Conservation (phyloP, 2,329 filamentous ascomycete genomes). For the Ilyonectria destructans region DNA sequence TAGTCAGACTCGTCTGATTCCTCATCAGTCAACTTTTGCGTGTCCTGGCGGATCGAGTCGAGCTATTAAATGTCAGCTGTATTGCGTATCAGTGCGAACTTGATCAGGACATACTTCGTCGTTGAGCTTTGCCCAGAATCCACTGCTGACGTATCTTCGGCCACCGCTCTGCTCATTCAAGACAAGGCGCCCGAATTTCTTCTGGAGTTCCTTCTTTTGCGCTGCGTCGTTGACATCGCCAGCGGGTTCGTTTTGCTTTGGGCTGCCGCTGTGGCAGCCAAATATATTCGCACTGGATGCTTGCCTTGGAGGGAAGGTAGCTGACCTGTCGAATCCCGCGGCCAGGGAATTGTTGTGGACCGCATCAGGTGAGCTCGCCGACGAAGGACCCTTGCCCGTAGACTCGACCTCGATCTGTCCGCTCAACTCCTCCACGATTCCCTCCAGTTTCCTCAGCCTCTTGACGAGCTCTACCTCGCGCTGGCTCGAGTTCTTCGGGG, state of each 20-base stretch:
- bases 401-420: slow-evolving; percentile 74
- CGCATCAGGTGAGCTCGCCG: slow-evolving; percentile 52
- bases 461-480: slow-evolving; percentile 81
- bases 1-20: slow-evolving; percentile 70
- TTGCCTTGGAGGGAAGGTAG: slow-evolving; percentile 37
- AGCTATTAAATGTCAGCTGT: slow-evolving; percentile 49
- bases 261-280: slow-evolving; percentile 33
- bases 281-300: slow-evolving; percentile 31
- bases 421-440: slow-evolving; percentile 81
- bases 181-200: slow-evolving; percentile 78
- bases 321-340: slow-evolving; percentile 34
- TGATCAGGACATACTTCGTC: slow-evolving; percentile 72
- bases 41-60: slow-evolving; percentile 65
- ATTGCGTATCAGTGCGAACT: too few species aligned
- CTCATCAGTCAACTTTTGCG: slow-evolving; percentile 62
- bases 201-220: slow-evolving; percentile 49
- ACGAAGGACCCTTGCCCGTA: slow-evolving; percentile 50
- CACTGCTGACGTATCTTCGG: slow-evolving; percentile 82
- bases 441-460: slow-evolving; percentile 80
- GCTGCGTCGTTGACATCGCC: slow-evolving; percentile 56
- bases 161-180: slow-evolving; percentile 79
- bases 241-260: slow-evolving; percentile 48
- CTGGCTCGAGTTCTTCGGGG: slow-evolving; percentile 72
- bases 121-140: slow-evolving; percentile 83
- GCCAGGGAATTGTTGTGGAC: slow-evolving; percentile 35